Evolutionary conservation across 2,329 filamentous ascomycete species (phyloP), one percentile per base, ranked within the genome.

Genomic region (Sclerotinia sclerotiorum): DNA sequence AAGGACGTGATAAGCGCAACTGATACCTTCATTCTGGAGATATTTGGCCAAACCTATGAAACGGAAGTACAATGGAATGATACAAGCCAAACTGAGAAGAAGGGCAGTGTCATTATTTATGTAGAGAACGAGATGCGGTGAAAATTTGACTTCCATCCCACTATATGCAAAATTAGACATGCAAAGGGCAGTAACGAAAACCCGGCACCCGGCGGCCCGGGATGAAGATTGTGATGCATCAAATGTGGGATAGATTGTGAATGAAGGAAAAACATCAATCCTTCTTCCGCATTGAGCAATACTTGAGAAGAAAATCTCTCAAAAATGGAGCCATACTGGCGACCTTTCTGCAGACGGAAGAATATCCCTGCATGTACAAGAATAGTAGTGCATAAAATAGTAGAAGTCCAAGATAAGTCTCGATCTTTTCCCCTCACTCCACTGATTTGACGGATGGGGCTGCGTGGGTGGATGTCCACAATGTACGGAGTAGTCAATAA

Each of bases 231-330:
- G 19, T 5, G 10, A 27, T 24, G 17, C 21, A n/a, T 42, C 5
- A 11, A 10, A 32, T 11, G 5, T 15, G 17, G 27, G 4, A 15
- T 17, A 48, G 24, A 15, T 27, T 48, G 7, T 56, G 29, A 65
- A 21, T 65, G 52, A 65, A 57, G 63, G 63, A 49, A 65, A 57
- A 57, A 35, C 29, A 49, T 63, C 21, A 24, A 35, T 46, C 21
- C 49, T 46, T 24, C 49, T 46, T 24, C 27, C 51, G 29, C 13
- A 29, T 58, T 39, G 2, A 58, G 15, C 17, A 66, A 49, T 32
- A 19, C 42, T 48, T 11, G 19, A 35, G 24, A 49, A 65, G 15
- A 27, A 19, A 52, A 63, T 21, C 29, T 29, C 32, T 15, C 2
- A 6, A 11, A 11, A 13, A 54, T 19, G 3, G n/a, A 27, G 10